These are phyloP conservation scores for Bremia lactucae DNA, from an alignment of 352 stramenopile species.

Conservation along the genomic window DNA sequence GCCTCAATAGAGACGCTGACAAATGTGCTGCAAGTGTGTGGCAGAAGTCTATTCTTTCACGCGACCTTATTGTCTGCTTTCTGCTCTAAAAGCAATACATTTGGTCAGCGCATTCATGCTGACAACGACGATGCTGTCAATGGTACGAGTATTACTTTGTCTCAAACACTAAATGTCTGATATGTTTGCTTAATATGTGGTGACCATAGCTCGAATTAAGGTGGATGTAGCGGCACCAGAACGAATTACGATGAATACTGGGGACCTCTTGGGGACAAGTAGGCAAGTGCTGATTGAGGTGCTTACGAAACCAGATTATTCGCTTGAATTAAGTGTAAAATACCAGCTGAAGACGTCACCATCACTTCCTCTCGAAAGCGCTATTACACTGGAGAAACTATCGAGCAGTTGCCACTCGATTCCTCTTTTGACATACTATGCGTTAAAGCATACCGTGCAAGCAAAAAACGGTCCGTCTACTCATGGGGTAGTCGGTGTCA, in stretches of 20 bases:
- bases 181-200: background rate
- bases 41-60: constrained; percentile 82
- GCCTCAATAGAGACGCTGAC: constrained; percentile 48
- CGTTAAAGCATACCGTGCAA: constrained; percentile 44
- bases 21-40: constrained; percentile 69
- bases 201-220: constrained; percentile 48
- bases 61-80: constrained; percentile 69
- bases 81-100: constrained; percentile 53
- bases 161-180: background rate
- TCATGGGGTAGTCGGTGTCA: constrained; percentile 7
- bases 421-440: constrained; percentile 68
- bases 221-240: constrained; percentile 72
- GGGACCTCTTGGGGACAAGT: constrained; percentile 35
- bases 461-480: constrained; percentile 27
- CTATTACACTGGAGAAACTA: constrained; percentile 41
- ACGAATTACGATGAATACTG: constrained; percentile 70
- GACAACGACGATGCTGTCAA: constrained; percentile 58
- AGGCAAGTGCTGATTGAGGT: constrained; percentile 69
- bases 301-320: constrained; percentile 48
- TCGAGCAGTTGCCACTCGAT: constrained; percentile 55
- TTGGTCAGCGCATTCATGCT: constrained; percentile 46
- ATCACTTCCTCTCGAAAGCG: constrained; percentile 26
- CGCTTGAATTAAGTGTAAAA: constrained; percentile 54
- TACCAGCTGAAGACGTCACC: constrained; percentile 26
- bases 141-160: constrained; percentile 21